phyloP scores from a whole-genome alignment of 306 rosid species.

The Canavalia ensiformis region DNA sequence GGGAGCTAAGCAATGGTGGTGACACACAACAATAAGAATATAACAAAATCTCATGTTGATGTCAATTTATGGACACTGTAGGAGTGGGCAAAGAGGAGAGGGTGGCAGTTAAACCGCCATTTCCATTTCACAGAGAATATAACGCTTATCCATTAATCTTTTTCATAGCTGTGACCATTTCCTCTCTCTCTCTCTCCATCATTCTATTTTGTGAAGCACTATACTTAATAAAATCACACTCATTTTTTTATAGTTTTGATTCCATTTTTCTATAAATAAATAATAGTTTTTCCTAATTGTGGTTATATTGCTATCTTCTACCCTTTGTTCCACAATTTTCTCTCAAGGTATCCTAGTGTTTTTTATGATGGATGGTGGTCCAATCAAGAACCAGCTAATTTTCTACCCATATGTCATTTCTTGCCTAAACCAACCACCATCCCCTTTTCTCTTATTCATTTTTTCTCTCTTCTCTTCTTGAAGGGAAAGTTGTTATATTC shows the following conservation, averaged over 20 bases:
- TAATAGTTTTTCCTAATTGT: slow-evolving; percentile 61
- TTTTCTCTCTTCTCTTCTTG: slow-evolving; percentile 42
- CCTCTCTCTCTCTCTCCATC: slow-evolving; percentile 39
- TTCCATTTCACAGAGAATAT: slow-evolving; percentile 61
- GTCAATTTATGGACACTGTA: slow-evolving; percentile 37
- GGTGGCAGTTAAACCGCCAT: slow-evolving; percentile 42
- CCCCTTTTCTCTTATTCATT: slow-evolving; percentile 24
- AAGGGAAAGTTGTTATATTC: slow-evolving; percentile 24
- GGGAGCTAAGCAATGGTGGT: slow-evolving; percentile 36
- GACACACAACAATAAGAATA: neutral
- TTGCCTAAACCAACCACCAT: slow-evolving; percentile 46
- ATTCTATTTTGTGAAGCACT: slow-evolving; percentile 42
- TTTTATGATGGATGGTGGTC: slow-evolving; percentile 57
- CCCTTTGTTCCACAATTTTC: slow-evolving; percentile 66
- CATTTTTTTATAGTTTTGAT: slow-evolving; percentile 36
- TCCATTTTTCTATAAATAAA: slow-evolving; percentile 50
- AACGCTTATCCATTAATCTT: slow-evolving; percentile 59
- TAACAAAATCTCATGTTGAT: slow-evolving; percentile 13
- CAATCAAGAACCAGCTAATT: slow-evolving; percentile 60
- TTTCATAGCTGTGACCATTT: slow-evolving; percentile 59
- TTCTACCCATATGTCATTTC: slow-evolving; percentile 60
- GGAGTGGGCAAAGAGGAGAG: slow-evolving; percentile 38
- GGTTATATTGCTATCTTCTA: slow-evolving; percentile 50
- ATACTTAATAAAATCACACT: slow-evolving; percentile 38
- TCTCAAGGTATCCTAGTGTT: slow-evolving; percentile 56